Percentiles rank a stretch among this genome's conserved stretches.
These are phyloP conservation scores for Torulaspora delbrueckii DNA, from an alignment of 805 yeast species.

Conservation along the genomic window DNA sequence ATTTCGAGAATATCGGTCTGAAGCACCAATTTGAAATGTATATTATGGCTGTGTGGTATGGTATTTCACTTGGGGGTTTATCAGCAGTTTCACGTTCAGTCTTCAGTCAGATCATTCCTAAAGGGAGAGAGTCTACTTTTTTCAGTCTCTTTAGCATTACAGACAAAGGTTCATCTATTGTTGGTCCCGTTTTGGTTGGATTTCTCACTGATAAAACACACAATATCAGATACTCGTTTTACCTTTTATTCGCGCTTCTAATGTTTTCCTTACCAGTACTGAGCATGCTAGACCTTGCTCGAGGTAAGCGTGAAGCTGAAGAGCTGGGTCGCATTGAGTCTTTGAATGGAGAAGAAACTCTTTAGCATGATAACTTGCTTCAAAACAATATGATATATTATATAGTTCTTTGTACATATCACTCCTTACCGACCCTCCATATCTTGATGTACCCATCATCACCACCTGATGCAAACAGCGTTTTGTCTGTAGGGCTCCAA, in stretches of 20 bases:
- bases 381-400: too few relatives aligned
- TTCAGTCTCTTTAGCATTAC: conserved; percentile 74
- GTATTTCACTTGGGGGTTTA: conserved; percentile 67
- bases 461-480: conserved; percentile 75
- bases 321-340: conserved; percentile 31
- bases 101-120: conserved; percentile 64
- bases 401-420: not conserved
- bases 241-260: conserved; percentile 52
- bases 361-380: too few relatives aligned
- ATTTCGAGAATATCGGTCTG: conserved; percentile 50
- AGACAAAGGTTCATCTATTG: conserved; percentile 71
- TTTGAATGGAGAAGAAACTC: not conserved
- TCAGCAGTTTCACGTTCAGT: conserved; percentile 65
- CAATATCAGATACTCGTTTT: conserved; percentile 68
- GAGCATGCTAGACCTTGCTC: conserved; percentile 47
- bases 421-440: conserved; percentile 47
- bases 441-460: conserved; percentile 71
- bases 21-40: conserved; percentile 65
- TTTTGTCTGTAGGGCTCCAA: conserved; percentile 52
- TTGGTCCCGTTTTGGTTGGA: conserved; percentile 73
- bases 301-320: conserved; percentile 56
- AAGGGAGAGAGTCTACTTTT: conserved; percentile 69
- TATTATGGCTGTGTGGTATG: conserved; percentile 67
- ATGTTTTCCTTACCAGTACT: conserved; percentile 56
- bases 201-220: conserved; percentile 67